Evolutionary conservation across 768 basidiomycete species (phyloP).

Genomic region (Clitopilus hobsonii): DNA sequence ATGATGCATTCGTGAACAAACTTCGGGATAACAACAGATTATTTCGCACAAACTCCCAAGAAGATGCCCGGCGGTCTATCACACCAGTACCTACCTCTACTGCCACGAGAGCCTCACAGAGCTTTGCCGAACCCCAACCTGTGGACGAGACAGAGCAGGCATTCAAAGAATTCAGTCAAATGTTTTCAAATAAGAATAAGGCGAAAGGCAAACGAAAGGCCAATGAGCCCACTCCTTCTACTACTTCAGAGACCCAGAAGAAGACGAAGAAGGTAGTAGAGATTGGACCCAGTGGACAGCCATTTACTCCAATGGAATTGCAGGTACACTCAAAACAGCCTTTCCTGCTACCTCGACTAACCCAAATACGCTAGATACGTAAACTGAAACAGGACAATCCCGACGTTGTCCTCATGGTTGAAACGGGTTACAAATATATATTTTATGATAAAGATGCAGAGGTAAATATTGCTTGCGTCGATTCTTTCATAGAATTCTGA

Average conservation of each 20-base stretch:
- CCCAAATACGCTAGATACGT: constrained; percentile 33
- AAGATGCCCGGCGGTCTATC: constrained; percentile 3
- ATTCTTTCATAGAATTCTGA: background rate
- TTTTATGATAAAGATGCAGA: constrained; percentile 86
- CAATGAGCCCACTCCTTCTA: background rate
- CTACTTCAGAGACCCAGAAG: constrained; percentile 16
- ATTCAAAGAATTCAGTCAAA: constrained; percentile 41
- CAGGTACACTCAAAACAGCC: constrained; percentile 37
- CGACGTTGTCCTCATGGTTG: constrained; percentile 69
- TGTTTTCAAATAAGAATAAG: constrained; percentile 40
- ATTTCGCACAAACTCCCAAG: constrained; percentile 9
- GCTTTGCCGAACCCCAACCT: constrained; percentile 21
- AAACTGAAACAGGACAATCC: constrained; percentile 61
- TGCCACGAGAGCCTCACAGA: constrained; percentile 15
- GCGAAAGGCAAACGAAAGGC: constrained; percentile 21
- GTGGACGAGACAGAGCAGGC: constrained; percentile 38
- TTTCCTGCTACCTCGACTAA: background rate
- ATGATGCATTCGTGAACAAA: constrained; percentile 44
- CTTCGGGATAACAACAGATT: constrained; percentile 43
- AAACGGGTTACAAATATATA: constrained; percentile 80
- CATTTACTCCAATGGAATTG: constrained; percentile 74
- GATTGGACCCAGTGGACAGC: constrained; percentile 63
- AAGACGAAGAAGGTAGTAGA: constrained; percentile 33
- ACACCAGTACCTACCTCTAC: constrained; percentile 6
- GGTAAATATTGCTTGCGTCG: constrained; percentile 27